Conservation (phyloP, 768 basidiomycete genomes). For the Leucocoprinus leucothites region DNA sequence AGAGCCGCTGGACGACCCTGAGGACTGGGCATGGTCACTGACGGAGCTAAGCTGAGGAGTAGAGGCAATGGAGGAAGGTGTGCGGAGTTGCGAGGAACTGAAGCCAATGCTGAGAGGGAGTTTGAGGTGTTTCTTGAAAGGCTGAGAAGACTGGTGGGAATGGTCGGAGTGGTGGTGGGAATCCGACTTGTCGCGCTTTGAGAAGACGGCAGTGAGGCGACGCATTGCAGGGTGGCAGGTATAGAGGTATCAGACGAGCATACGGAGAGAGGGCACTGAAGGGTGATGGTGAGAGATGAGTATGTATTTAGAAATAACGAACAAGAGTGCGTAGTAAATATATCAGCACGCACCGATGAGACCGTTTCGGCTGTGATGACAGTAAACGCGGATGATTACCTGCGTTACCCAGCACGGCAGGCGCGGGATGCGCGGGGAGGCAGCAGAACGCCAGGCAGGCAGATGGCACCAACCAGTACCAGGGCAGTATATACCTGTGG, state of each 20-base stretch:
- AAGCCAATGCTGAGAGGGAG: conserved; percentile 1
- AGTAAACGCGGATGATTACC: background rate
- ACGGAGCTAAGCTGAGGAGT: conserved; percentile 30
- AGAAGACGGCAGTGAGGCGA: conserved; percentile 60
- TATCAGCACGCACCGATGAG: conserved; percentile 8
- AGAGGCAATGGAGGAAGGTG: conserved; percentile 21
- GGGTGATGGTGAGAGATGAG: conserved; percentile 4
- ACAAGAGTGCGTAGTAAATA: conserved; percentile 4
- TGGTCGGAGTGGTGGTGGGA: conserved; percentile 12
- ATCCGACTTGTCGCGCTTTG: conserved; percentile 40
- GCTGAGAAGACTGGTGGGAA: conserved; percentile 11
- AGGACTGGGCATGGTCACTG: conserved; percentile 44
- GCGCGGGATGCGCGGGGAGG: background rate
- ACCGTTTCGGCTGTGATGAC: conserved; percentile 3
- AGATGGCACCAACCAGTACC: background rate
- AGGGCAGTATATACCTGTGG: background rate
- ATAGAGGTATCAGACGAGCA: background rate
- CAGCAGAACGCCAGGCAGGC: background rate
- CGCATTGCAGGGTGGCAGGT: conserved; percentile 41
- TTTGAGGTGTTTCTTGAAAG: conserved; percentile 7
- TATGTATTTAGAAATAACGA: background rate
- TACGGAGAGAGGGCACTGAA: background rate
- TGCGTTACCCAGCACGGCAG: background rate
- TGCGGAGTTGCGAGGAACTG: conserved; percentile 17
- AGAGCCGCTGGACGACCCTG: conserved; percentile 61